phyloP scores from a whole-genome alignment of 805 yeast genomes.

The Saturnispora sekii region DNA sequence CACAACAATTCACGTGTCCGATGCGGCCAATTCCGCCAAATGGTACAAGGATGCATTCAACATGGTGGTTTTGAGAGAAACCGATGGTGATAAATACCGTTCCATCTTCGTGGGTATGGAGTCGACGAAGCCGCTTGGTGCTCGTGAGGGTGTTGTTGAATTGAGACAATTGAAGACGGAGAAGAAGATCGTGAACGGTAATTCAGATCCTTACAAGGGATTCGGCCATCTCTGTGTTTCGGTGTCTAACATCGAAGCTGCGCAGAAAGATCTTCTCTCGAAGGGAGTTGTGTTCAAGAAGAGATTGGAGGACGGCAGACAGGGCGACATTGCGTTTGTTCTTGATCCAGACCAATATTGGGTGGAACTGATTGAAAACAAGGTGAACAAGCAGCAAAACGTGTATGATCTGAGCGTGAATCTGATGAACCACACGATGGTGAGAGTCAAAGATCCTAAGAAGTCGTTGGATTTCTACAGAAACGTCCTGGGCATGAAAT shows the following conservation, averaged over 20 bases:
- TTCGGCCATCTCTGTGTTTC: conserved; percentile 91
- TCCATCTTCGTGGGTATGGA: conserved; percentile 61
- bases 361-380: conserved; percentile 77
- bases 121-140: conserved; percentile 30
- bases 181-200: conserved; percentile 65
- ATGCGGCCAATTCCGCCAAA: conserved; percentile 60
- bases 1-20: conserved; percentile 72
- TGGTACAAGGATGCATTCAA: conserved; percentile 74
- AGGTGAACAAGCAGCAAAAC: conserved; percentile 31
- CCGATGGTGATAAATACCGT: conserved; percentile 50
- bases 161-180: conserved; percentile 53
- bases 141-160: conserved; percentile 64
- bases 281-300: conserved; percentile 72
- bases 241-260: conserved; percentile 63
- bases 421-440: conserved; percentile 82
- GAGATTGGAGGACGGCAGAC: conserved; percentile 82
- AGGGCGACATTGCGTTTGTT: conserved; percentile 85
- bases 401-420: conserved; percentile 32
- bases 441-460: conserved; percentile 79
- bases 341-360: conserved; percentile 96
- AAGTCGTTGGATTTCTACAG: conserved; percentile 70
- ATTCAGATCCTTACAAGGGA: conserved; percentile 75
- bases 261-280: conserved; percentile 49
- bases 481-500: conserved; percentile 71
- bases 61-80: conserved; percentile 46